These are phyloP conservation scores for Scheffersomyces stipitis DNA, from an alignment of 805 yeast genomes.

Conservation along the genomic window DNA sequence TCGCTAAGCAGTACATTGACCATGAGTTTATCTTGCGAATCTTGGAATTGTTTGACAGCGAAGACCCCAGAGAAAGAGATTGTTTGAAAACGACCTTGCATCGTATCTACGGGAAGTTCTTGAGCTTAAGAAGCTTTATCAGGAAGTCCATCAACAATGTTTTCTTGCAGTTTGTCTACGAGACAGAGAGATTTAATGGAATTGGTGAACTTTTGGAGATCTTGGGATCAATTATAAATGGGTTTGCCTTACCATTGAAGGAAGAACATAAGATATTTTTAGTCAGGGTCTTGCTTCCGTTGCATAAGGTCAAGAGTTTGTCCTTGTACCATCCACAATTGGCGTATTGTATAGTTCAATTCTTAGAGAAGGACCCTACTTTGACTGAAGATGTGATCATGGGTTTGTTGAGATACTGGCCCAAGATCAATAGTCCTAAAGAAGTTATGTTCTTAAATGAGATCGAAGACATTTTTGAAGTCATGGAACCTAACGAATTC, in stretches of 20 bases:
- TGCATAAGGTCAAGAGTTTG: slow-evolving; percentile 87
- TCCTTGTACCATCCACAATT: slow-evolving; percentile 94
- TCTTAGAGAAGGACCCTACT: slow-evolving; percentile 88
- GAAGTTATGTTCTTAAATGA: slow-evolving; percentile 96
- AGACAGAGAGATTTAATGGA: slow-evolving; percentile 94
- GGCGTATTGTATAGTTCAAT: slow-evolving; percentile 96
- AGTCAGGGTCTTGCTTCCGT: slow-evolving; percentile 81
- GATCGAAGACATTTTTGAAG: slow-evolving; percentile 94
- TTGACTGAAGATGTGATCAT: slow-evolving; percentile 94
- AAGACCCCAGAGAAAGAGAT: slow-evolving; percentile 95
- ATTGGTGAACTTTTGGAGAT: slow-evolving; percentile 93
- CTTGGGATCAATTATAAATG: slow-evolving; percentile 93
- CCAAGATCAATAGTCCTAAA: slow-evolving; percentile 90
- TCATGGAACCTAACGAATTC: slow-evolving; percentile 91
- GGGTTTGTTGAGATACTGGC: slow-evolving; percentile 95
- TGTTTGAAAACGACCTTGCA: slow-evolving; percentile 93
- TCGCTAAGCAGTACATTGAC: slow-evolving; percentile 92
- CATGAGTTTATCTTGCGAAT: slow-evolving; percentile 80
- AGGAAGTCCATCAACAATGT: slow-evolving; percentile 90
- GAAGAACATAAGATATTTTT: slow-evolving; percentile 95
- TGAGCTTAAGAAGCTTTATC: slow-evolving; percentile 85
- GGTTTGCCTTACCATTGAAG: slow-evolving; percentile 94
- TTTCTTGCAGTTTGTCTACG: slow-evolving; percentile 89
- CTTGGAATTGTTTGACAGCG: slow-evolving; percentile 90
- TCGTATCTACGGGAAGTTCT: slow-evolving; percentile 92